Percentiles rank a stretch among this genome's conserved stretches.
These are phyloP conservation scores for Daldinia caldariorum DNA, from an alignment of 495 filamentous ascomycete species.

Conservation along the genomic window DNA sequence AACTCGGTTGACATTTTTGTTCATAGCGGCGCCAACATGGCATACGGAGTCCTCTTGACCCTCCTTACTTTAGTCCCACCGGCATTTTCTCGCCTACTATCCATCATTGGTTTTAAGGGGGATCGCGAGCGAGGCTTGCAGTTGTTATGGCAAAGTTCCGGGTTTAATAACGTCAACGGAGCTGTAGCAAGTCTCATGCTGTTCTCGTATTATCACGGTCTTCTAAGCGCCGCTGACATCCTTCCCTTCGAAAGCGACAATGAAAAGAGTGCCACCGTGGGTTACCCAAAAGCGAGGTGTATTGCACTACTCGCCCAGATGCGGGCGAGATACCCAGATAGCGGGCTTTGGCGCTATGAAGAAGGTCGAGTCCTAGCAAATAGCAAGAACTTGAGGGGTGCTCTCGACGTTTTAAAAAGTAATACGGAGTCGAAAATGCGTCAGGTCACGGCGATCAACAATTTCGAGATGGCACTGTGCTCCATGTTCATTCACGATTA, in stretches of 20 bases:
- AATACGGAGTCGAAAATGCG: slow-evolving; percentile 77
- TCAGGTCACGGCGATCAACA: slow-evolving; percentile 80
- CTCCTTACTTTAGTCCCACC: slow-evolving; percentile 92
- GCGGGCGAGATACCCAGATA: slow-evolving; percentile 80
- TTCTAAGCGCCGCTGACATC: slow-evolving; percentile 88
- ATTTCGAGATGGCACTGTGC: slow-evolving; percentile 85
- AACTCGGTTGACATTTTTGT: slow-evolving; percentile 84
- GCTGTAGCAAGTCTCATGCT: slow-evolving; percentile 85
- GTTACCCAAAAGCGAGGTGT: slow-evolving; percentile 78
- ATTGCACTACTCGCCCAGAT: slow-evolving; percentile 74
- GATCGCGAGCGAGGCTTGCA: slow-evolving; percentile 83
- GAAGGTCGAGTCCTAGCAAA: slow-evolving; percentile 82
- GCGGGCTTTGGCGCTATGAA: slow-evolving; percentile 88
- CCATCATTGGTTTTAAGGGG: slow-evolving; percentile 90
- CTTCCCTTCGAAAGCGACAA: slow-evolving; percentile 69
- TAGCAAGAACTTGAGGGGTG: slow-evolving; percentile 71
- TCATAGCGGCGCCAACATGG: slow-evolving; percentile 86
- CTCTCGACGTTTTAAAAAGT: slow-evolving; percentile 69
- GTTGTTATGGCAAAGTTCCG: slow-evolving; percentile 93
- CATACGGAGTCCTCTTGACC: slow-evolving; percentile 85
- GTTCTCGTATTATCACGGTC: slow-evolving; percentile 86
- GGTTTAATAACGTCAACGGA: slow-evolving; percentile 88
- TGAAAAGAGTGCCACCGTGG: slow-evolving; percentile 60
- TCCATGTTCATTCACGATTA: slow-evolving; percentile 82
- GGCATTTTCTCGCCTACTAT: slow-evolving; percentile 82